Evolutionary conservation across 441 rosid species (phyloP).

Genomic region (Omphalea diandra): DNA sequence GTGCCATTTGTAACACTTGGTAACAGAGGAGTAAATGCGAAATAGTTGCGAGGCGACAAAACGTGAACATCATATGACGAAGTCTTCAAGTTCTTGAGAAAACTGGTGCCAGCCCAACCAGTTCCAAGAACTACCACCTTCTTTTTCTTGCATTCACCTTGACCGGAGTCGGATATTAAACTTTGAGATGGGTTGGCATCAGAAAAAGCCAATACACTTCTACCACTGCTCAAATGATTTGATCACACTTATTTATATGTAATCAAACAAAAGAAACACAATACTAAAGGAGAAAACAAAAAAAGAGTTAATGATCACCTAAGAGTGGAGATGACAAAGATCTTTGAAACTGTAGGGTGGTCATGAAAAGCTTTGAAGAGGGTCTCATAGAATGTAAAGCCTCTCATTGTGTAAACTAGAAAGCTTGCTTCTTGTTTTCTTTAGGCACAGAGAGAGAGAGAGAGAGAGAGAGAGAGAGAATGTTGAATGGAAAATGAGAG

Average conservation of each 20-base stretch:
- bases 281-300: neutral
- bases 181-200: slow-evolving; percentile 13
- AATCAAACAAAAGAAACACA: neutral
- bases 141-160: slow-evolving; percentile 38
- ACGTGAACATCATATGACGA: slow-evolving; percentile 67
- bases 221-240: slow-evolving; percentile 48
- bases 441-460: neutral
- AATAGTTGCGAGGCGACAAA: slow-evolving; percentile 92
- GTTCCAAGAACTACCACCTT: slow-evolving; percentile 83
- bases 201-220: slow-evolving; percentile 52
- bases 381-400: slow-evolving; percentile 16
- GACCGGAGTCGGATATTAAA: neutral
- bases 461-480: no score
- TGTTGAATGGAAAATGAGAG: neutral
- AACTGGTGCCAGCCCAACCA: slow-evolving; percentile 90
- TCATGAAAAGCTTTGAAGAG: slow-evolving; percentile 17
- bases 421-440: neutral
- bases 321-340: slow-evolving; percentile 16
- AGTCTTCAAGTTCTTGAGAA: slow-evolving; percentile 63
- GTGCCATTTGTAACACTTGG: slow-evolving; percentile 93
- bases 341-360: slow-evolving; percentile 13
- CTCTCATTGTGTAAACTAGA: slow-evolving; percentile 21
- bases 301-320: slow-evolving; percentile 4
- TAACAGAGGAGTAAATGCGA: slow-evolving; percentile 83
- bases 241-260: no score